Percentiles rank a stretch among this genome's conserved stretches.
These are phyloP conservation scores for Pichia insulana DNA, from an alignment of 805 yeast genomes.

Conservation along the genomic window DNA sequence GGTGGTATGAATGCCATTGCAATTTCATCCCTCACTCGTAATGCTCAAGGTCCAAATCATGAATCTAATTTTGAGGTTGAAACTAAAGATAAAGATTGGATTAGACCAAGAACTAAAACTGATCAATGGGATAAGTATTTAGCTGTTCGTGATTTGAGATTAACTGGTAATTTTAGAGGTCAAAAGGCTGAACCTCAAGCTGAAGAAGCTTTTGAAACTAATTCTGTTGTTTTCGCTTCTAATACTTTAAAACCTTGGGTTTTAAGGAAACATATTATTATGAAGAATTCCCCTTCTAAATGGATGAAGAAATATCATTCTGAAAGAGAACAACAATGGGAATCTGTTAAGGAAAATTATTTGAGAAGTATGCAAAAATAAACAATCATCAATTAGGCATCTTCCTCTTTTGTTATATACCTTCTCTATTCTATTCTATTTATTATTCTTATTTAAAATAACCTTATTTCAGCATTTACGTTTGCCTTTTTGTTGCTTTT, in stretches of 20 bases:
- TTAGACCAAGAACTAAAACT: constrained; percentile 44
- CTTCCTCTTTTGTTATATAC: constrained; percentile 11
- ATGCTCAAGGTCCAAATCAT: constrained; percentile 28
- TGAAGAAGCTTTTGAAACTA: constrained; percentile 71
- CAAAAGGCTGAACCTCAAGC: constrained; percentile 61
- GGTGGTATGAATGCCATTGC: constrained; percentile 33
- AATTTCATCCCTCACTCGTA: constrained; percentile 24
- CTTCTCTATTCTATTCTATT: constrained; percentile 7
- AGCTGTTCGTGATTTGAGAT: constrained; percentile 67
- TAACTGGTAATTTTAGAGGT: constrained; percentile 68
- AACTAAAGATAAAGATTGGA: constrained; percentile 36
- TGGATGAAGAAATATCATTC: constrained; percentile 29
- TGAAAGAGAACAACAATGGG: constrained; percentile 25
- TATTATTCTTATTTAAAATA: constrained; percentile 2
- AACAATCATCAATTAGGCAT: constrained; percentile 1
- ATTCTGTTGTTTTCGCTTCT: constrained; percentile 35
- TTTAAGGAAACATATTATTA: constrained; percentile 30
- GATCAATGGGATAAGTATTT: constrained; percentile 46
- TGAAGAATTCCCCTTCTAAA: constrained; percentile 32
- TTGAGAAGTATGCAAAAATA: constrained; percentile 29
- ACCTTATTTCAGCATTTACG: not conserved
- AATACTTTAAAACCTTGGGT: constrained; percentile 30
- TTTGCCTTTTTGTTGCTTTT: too few species aligned
- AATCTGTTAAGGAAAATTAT: constrained; percentile 29
- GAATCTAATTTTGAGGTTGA: constrained; percentile 33